Evolutionary conservation across 2,329 filamentous ascomycete genomes (phyloP), one percentile per base, ranked within the genome.

Genomic region (Blastomyces percursus): DNA sequence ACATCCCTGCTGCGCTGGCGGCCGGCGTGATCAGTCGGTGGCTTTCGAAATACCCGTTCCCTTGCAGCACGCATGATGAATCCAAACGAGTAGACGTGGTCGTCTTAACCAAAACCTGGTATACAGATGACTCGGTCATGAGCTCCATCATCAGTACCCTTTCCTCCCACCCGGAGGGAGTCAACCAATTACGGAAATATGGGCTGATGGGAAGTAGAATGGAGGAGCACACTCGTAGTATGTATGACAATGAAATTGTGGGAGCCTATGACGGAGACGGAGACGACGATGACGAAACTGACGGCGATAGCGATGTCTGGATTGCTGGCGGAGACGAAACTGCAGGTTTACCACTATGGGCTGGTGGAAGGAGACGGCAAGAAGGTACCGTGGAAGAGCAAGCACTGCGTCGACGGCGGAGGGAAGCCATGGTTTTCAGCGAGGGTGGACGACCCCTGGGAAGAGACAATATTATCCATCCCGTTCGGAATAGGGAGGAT

Each of bases 351-450:
- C 65, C 66, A 16, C 67, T 66, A 57, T 55, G 72, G 72, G 65
- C 69, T 71, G 65, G 72, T 60, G 40, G 68, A 65, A 66, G 71
- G 66, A 66, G 74, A 66, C 62, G 69, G 12, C 72, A 68, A 30
- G 71, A 73, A 61, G 71, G 71, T 42, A 76, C 67, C 56, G 65
- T 69, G 5, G 73, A 75, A 65, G 89, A 93, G 72, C 86, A 89
- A 69, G 83, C 87, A 61, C 79, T 92, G 64, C 80, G 91, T 64
- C 82, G 91, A 66, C 82, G 90, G 59, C 83, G 93, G 70, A 82
- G 91, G 67, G 91, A 96, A 77, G 91, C 91, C 4, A 92, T 96
- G 84, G 91, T 96, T 24, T 79, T 96, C 62, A 93, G 91, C 69
- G 91, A 96, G 70, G 89, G 90, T n/a, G 90, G 84, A 27, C 82